phyloP scores from a whole-genome alignment of 768 basidiomycete genomes.

The Trametes elegans region DNA sequence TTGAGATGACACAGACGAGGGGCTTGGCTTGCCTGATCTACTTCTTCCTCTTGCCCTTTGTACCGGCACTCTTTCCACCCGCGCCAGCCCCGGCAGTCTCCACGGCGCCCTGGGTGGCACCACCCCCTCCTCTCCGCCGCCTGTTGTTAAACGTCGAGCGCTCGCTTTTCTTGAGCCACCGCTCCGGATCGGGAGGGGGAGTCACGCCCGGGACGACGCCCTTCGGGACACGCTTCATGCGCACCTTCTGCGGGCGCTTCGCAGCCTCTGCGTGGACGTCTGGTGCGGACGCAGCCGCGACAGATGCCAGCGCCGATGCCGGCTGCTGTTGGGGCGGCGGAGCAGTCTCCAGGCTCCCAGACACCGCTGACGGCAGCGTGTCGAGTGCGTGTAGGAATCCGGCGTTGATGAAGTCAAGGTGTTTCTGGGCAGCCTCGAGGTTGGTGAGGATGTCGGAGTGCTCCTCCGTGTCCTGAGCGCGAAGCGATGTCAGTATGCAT shows the following conservation, averaged over 20 bases:
- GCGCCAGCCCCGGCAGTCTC: slow-evolving; percentile 30
- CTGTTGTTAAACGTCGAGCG: slow-evolving; percentile 55
- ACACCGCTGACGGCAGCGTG: slow-evolving; percentile 49
- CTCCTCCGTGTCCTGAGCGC: slow-evolving; percentile 74
- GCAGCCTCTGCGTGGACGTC: slow-evolving; percentile 26
- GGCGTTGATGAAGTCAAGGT: slow-evolving; percentile 80
- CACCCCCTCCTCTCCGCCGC: slow-evolving; percentile 46
- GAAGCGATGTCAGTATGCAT: slow-evolving; percentile 15
- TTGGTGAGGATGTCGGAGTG: slow-evolving; percentile 86
- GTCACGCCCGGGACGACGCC: slow-evolving; percentile 79
- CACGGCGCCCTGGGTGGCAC: slow-evolving; percentile 70
- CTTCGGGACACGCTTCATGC: slow-evolving; percentile 66
- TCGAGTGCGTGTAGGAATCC: slow-evolving; percentile 67
- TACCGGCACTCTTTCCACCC: slow-evolving; percentile 27
- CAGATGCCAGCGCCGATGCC: slow-evolving; percentile 24
- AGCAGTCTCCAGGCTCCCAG: slow-evolving; percentile 55
- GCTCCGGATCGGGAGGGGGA: slow-evolving; percentile 80
- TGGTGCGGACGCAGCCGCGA: slow-evolving; percentile 4
- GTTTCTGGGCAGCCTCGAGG: slow-evolving; percentile 74
- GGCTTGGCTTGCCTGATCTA: slow-evolving; percentile 30
- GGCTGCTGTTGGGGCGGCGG: slow-evolving; percentile 53
- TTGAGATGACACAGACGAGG: background rate
- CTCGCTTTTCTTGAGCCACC: slow-evolving; percentile 88
- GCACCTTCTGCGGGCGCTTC: slow-evolving; percentile 43
- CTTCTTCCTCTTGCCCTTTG: slow-evolving; percentile 70